phyloP scores from a whole-genome alignment of 352 stramenopile genomes.

The Globisporangium megalacanthum region DNA sequence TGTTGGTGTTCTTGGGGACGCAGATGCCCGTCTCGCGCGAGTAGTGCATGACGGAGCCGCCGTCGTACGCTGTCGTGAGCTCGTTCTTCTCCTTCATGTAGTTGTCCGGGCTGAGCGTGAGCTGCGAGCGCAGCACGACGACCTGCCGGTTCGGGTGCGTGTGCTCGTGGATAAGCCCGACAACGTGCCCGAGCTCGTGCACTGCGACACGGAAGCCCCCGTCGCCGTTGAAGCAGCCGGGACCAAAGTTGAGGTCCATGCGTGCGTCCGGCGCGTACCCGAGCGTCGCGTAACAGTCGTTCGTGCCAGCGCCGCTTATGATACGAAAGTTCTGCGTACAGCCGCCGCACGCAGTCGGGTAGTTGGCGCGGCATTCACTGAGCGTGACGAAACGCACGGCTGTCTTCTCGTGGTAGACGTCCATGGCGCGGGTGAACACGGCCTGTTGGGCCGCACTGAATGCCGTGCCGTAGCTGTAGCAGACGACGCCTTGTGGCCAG shows the following conservation, averaged over 20 bases:
- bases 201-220: conserved; percentile 29
- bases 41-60: conserved; percentile 45
- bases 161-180: conserved; percentile 44
- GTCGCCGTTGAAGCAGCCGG: conserved; percentile 35
- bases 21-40: conserved; percentile 32
- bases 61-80: conserved; percentile 25
- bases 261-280: conserved; percentile 29
- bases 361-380: conserved; percentile 21
- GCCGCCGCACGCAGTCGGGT: conserved; percentile 28
- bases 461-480: conserved; percentile 22
- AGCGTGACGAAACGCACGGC: conserved; percentile 29
- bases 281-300: conserved; percentile 37
- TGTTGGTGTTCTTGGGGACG: conserved; percentile 22
- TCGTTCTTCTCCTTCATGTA: conserved; percentile 32
- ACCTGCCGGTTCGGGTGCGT: conserved; percentile 40
- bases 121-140: conserved; percentile 30
- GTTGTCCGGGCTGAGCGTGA: conserved; percentile 46
- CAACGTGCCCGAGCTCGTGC: conserved; percentile 37
- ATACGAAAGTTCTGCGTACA: conserved; percentile 35
- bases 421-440: conserved; percentile 33
- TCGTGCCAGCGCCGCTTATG: conserved; percentile 17
- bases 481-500: conserved; percentile 36
- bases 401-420: conserved; percentile 28
- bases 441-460: conserved; percentile 27
- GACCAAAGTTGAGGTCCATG: conserved; percentile 42